phyloP scores from a whole-genome alignment of 106 monocot species.

The Vanilla planifolia region DNA sequence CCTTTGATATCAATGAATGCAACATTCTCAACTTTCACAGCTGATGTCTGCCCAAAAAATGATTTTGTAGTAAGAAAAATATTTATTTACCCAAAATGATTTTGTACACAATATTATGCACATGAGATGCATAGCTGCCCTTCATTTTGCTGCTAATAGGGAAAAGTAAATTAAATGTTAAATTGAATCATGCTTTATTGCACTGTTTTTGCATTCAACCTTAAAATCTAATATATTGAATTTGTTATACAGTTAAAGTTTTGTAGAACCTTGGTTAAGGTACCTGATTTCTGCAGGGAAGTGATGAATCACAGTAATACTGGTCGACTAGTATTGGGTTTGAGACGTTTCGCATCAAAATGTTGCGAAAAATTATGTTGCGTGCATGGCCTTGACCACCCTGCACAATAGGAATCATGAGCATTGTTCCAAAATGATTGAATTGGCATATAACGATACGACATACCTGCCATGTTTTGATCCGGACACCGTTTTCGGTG shows the following conservation, averaged over 20 bases:
- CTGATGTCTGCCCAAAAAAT: slow-evolving; percentile 57
- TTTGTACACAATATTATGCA: no score
- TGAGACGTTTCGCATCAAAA: slow-evolving; percentile 63
- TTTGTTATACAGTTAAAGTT: no score
- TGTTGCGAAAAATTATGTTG: slow-evolving; percentile 38
- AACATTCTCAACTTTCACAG: slow-evolving; percentile 46
- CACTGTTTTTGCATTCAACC: no score
- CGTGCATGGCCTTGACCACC: slow-evolving; percentile 51
- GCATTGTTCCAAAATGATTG: neutral
- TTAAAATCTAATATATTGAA: no score
- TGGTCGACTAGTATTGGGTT: slow-evolving; percentile 82
- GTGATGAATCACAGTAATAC: slow-evolving; percentile 66
- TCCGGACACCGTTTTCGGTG: slow-evolving; percentile 73
- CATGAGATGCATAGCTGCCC: no score
- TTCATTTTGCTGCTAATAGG: no score
- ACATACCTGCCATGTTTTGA: slow-evolving; percentile 85
- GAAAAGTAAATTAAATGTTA: no score
- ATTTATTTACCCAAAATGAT: no score
- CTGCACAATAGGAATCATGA: slow-evolving; percentile 14
- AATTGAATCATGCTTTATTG: no score
- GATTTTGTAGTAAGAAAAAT: no score
- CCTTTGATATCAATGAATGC: slow-evolving; percentile 52
- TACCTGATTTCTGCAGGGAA: slow-evolving; percentile 62
- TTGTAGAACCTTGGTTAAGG: no score
- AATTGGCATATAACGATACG: neutral